Evolutionary conservation across 495 filamentous ascomycete species (phyloP).

Genomic region (Hypoxylon cercidicola): DNA sequence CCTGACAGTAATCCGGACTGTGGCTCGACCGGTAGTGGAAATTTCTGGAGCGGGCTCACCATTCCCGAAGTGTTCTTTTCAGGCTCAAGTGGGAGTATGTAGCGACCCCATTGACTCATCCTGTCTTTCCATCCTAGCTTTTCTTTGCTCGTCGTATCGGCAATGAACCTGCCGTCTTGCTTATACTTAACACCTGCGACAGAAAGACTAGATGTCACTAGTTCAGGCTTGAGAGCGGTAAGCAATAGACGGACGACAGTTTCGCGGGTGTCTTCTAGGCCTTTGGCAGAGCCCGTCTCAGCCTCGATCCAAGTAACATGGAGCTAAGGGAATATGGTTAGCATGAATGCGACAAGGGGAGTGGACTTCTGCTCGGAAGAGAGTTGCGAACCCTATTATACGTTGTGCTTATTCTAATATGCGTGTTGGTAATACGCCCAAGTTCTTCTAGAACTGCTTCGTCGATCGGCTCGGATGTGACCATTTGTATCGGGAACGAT

Average conservation of each 20-base stretch:
- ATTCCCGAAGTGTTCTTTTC: not conserved
- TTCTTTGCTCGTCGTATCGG: constrained; percentile 31
- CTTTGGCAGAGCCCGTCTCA: constrained; percentile 23
- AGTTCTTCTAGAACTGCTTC: constrained; percentile 50
- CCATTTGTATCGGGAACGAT: constrained; percentile 19
- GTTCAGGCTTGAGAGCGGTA: constrained; percentile 45
- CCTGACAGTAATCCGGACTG: not conserved
- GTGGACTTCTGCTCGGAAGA: not conserved
- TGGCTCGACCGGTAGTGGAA: constrained; percentile 32
- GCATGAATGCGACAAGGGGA: not conserved
- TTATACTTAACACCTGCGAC: not conserved
- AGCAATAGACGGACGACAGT: constrained; percentile 56
- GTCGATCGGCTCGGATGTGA: constrained; percentile 35
- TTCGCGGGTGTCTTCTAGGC: constrained; percentile 49
- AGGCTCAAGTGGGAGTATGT: constrained; percentile 25
- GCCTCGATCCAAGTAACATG: constrained; percentile 55
- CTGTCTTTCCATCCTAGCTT: constrained; percentile 58
- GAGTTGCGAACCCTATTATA: constrained; percentile 36
- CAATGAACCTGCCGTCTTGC: constrained; percentile 41
- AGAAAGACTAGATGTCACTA: constrained; percentile 30
- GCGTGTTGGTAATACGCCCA: constrained; percentile 54
- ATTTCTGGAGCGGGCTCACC: constrained; percentile 11
- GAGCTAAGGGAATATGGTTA: constrained; percentile 35
- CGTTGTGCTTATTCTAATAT: constrained; percentile 42
- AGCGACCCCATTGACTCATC: constrained; percentile 53